Evolutionary conservation across 225 moss, liverwort and hornwort species (phyloP).

Genomic region (Polytrichum formosum): DNA sequence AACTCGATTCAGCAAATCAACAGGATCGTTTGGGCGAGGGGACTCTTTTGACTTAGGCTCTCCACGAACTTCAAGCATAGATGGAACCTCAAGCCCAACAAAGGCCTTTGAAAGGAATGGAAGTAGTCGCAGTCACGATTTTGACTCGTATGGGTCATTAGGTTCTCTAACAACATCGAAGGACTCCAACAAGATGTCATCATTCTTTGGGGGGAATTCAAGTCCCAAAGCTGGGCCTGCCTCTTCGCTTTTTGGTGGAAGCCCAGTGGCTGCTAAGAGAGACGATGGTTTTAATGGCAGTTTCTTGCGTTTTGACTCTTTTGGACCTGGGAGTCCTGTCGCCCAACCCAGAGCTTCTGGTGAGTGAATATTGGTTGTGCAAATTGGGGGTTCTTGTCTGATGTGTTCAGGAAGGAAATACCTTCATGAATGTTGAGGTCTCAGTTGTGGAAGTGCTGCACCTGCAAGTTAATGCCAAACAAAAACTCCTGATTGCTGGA

Average conservation of each 20-base stretch:
- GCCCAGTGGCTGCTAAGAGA: slow-evolving; percentile 30
- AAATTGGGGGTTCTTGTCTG: no score
- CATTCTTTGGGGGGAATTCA: slow-evolving; percentile 56
- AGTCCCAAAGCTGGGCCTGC: slow-evolving; percentile 40
- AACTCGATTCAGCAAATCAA: slow-evolving; percentile 42
- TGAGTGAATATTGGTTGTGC: slow-evolving; percentile 10
- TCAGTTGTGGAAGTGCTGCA: no score
- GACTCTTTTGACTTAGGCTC: slow-evolving; percentile 71
- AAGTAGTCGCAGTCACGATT: slow-evolving; percentile 62
- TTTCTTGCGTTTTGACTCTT: slow-evolving; percentile 55
- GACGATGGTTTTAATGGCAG: slow-evolving; percentile 13
- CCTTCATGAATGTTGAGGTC: no score
- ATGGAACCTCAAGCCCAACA: slow-evolving; percentile 59
- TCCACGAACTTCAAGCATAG: slow-evolving; percentile 39
- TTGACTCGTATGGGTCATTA: slow-evolving; percentile 62
- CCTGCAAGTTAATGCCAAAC: no score
- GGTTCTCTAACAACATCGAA: slow-evolving; percentile 66
- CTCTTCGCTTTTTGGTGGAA: slow-evolving; percentile 62
- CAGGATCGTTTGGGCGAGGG: slow-evolving; percentile 34
- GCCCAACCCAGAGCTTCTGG: slow-evolving; percentile 42
- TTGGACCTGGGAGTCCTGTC: slow-evolving; percentile 41
- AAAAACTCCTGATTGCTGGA: neutral
- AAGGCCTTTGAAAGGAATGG: slow-evolving; percentile 50
- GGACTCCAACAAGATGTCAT: slow-evolving; percentile 74
- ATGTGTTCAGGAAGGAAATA: no score